Evolutionary conservation across 2,329 filamentous ascomycete genomes (phyloP).

Genomic region (Albifimbria verrucaria): DNA sequence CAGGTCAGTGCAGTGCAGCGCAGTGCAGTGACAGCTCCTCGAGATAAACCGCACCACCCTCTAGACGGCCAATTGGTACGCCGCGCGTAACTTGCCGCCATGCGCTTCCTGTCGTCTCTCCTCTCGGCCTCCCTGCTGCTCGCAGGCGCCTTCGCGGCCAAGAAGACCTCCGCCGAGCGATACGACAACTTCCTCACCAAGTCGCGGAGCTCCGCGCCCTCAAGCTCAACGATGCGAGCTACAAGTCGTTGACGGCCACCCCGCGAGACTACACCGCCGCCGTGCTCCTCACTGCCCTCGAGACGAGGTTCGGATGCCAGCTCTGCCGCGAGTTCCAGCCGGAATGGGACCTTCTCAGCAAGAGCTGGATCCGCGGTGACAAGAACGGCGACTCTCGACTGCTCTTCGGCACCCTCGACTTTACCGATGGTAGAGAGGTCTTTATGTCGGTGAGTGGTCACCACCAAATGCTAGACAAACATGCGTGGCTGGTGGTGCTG

Average conservation of each 20-base stretch:
- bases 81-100: constrained; percentile 27
- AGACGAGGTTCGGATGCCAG: constrained; percentile 77
- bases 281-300: constrained; percentile 83
- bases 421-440: constrained; percentile 74
- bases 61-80: constrained; percentile 19
- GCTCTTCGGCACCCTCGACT: constrained; percentile 84
- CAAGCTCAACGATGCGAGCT: constrained; percentile 74
- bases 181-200: constrained; percentile 71
- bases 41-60: constrained; percentile 5
- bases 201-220: constrained; percentile 63
- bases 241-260: constrained; percentile 68
- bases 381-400: constrained; percentile 69
- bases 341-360: constrained; percentile 84
- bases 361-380: constrained; percentile 85
- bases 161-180: constrained; percentile 60
- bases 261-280: constrained; percentile 82
- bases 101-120: constrained; percentile 66
- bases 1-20: not conserved
- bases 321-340: constrained; percentile 90
- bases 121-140: constrained; percentile 62
- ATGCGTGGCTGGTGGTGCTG: not conserved
- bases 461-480: too few species aligned
- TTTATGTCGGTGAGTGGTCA: constrained; percentile 82
- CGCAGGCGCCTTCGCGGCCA: constrained; percentile 58
- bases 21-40: not conserved